Base-by-base conservation (phyloP, 2,329 filamentous ascomycete species). In the Penicillium janthinellum region DNA sequence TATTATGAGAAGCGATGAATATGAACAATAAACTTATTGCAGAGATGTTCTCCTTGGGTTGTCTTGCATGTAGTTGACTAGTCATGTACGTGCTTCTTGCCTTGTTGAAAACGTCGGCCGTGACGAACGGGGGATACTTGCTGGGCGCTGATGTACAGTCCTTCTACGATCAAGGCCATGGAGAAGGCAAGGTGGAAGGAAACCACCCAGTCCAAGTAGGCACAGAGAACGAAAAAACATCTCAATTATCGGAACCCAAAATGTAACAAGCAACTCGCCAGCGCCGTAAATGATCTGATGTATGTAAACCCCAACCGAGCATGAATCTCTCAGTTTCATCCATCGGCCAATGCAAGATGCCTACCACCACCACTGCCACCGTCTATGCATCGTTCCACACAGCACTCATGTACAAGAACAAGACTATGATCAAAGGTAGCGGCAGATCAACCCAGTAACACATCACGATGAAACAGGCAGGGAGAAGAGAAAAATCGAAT, bases 1-100 rank as follows among this genome's bases (percentile, higher is more conserved):
- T 54, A 57, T 59, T 39, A 62, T 62, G 60, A 56, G 42, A 35
- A 62, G 51, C 54, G 35, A 62, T 60, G 57, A 60, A 38, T 39
- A 34, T 47, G 14, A 31, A 28, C 25, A 28, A 14, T 15, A 20
- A 14, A n/a, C 22, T 5, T 10, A 5, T 31, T 17, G 31, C 25
- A 20, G 20, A 47, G 34, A 7, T 22, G 20, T 38, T 38, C 20
- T 48, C 44, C 3, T n/a, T 28, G 5, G 8, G 42, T 4, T 25
- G 2, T 28, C 42, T n/a, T 28, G 5, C 10, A 10, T 14, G 4
- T 5, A 14, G 44, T 10, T 25, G 10, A 22, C 25, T 12, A 15
- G n/a, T 11, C 22, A 31, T 47, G 44, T 15, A 25, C 44, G 44
- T 47, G 44, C 22, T 31, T 31, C 44, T 47, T 47, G 12, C 14